phyloP scores from a whole-genome alignment of 306 rosid species.

The Sicyos edulis region DNA sequence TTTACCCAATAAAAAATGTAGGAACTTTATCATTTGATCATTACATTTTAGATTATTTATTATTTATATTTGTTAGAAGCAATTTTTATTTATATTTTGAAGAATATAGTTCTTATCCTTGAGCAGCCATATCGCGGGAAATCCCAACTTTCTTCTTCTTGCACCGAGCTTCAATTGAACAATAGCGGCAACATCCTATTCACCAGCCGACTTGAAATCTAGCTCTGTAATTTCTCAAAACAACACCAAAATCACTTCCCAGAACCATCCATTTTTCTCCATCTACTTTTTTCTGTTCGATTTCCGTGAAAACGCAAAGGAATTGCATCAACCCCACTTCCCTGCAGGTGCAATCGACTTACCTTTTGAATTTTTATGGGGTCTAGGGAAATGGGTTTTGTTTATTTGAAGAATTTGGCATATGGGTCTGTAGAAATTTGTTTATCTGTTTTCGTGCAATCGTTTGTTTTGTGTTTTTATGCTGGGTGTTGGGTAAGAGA shows the following conservation, averaged over 20 bases:
- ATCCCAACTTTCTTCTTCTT: not conserved
- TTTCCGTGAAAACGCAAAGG: not conserved
- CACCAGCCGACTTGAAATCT: not conserved
- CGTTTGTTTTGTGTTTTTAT: not conserved
- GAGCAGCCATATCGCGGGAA: not conserved
- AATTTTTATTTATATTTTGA: too few species aligned
- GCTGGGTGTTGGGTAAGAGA: not conserved
- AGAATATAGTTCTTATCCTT: not conserved
- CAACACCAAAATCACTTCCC: not conserved
- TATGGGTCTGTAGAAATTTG: not conserved
- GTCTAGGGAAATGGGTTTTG: not conserved
- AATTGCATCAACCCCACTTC: not conserved
- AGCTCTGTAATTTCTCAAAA: conserved; percentile 15
- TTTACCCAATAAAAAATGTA: too few species aligned
- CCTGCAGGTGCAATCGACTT: conserved; percentile 10
- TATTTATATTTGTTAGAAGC: too few species aligned
- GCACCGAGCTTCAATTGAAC: not conserved
- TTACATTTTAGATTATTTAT: too few species aligned
- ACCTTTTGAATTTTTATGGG: not conserved
- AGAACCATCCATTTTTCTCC: not conserved
- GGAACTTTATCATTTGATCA: too few species aligned
- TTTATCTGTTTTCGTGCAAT: not conserved
- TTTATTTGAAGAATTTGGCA: not conserved
- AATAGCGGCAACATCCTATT: not conserved
- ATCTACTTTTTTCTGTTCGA: not conserved